phyloP scores from a whole-genome alignment of 805 yeast genomes.

The Ogataea dorogensis region DNA sequence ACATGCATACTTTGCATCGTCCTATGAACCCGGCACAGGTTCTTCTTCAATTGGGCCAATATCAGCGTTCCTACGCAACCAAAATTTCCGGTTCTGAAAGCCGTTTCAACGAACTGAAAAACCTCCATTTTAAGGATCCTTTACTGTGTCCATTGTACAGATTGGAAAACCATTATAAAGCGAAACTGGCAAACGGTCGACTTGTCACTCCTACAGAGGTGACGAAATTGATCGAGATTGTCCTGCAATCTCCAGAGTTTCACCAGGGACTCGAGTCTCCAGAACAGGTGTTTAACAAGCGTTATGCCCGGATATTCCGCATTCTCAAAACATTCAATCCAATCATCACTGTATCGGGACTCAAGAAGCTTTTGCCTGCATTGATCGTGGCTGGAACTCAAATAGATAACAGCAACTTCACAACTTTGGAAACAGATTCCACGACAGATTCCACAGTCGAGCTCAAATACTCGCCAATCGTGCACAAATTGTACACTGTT shows the following conservation, averaged over 20 bases:
- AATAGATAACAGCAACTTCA: conserved; percentile 24
- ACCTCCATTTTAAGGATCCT: conserved; percentile 23
- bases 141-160: conserved; percentile 18
- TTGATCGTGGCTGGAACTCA: conserved; percentile 30
- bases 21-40: conserved; percentile 1
- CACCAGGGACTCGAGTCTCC: conserved; percentile 11
- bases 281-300: conserved; percentile 21
- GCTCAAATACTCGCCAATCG: conserved; percentile 16
- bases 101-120: conserved; percentile 19
- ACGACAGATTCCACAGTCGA: not conserved
- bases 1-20: conserved; percentile 39
- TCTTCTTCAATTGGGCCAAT: conserved; percentile 13
- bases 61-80: too few species aligned
- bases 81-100: conserved; percentile 17
- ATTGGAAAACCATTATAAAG: conserved; percentile 25
- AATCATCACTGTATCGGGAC: conserved; percentile 15
- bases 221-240: conserved; percentile 19
- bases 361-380: conserved; percentile 26
- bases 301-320: conserved; percentile 21
- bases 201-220: conserved; percentile 24
- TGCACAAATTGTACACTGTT: conserved; percentile 16
- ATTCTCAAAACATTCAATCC: conserved; percentile 25
- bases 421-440: conserved; percentile 12
- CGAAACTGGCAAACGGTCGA: conserved; percentile 32
- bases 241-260: conserved; percentile 32